phyloP scores from a whole-genome alignment of 1,139 yeast genomes.

The Taiozyma onychis region DNA sequence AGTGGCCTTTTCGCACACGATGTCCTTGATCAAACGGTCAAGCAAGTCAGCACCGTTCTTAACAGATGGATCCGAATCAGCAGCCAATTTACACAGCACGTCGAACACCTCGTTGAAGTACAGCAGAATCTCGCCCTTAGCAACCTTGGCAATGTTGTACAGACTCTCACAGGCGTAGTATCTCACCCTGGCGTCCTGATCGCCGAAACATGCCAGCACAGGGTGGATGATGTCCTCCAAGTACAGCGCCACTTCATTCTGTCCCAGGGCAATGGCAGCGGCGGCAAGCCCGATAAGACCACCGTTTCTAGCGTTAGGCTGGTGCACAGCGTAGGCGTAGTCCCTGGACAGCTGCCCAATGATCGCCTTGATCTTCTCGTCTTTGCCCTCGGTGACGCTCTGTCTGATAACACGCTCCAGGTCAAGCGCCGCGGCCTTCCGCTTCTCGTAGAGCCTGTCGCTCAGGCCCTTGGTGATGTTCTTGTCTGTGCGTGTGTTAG shows the following conservation, averaged over 20 bases:
- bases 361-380: slow-evolving; percentile 60
- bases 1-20: slow-evolving; percentile 92
- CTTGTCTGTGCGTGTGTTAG: slow-evolving; percentile 41
- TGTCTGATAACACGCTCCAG: slow-evolving; percentile 76
- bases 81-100: slow-evolving; percentile 81
- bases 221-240: slow-evolving; percentile 88
- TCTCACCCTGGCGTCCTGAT: slow-evolving; percentile 92
- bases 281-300: slow-evolving; percentile 77
- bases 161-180: slow-evolving; percentile 96
- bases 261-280: slow-evolving; percentile 72
- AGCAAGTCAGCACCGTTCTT: slow-evolving; percentile 94
- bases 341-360: slow-evolving; percentile 65
- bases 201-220: slow-evolving; percentile 92
- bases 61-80: slow-evolving; percentile 88
- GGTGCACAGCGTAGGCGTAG: slow-evolving; percentile 72
- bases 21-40: slow-evolving; percentile 87
- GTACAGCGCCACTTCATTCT: slow-evolving; percentile 62
- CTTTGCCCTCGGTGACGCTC: slow-evolving; percentile 62
- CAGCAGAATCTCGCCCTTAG: slow-evolving; percentile 86
- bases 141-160: slow-evolving; percentile 94
- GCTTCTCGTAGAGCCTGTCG: slow-evolving; percentile 88
- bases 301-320: slow-evolving; percentile 71
- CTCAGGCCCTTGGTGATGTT: slow-evolving; percentile 77
- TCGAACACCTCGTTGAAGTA: slow-evolving; percentile 95
- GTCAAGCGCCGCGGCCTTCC: slow-evolving; percentile 92